phyloP scores from a whole-genome alignment of 2,329 filamentous ascomycete genomes.

The Fusarium decemcellulare region DNA sequence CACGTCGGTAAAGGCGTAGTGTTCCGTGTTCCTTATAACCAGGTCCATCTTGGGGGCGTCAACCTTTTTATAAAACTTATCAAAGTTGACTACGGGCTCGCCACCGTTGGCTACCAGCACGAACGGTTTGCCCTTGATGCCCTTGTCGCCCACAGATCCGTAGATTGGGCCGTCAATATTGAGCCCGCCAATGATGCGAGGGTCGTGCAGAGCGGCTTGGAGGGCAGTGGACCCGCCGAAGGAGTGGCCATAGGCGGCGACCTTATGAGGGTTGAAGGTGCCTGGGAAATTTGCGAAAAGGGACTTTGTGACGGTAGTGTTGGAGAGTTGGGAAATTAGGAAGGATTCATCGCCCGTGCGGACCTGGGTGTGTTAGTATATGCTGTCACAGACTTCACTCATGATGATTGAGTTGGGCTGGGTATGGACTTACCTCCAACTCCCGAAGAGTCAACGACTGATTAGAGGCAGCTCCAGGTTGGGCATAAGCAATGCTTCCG shows the following conservation, averaged over 20 bases:
- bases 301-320: conserved; percentile 21
- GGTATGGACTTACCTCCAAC: conserved; percentile 12
- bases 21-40: background rate
- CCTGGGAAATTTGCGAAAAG: conserved; percentile 24
- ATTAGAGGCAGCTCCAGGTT: background rate
- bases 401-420: background rate
- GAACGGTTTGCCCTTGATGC: conserved; percentile 42
- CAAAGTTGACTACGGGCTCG: background rate
- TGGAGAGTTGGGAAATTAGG: conserved; percentile 40
- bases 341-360: conserved; percentile 21
- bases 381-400: background rate
- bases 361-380: background rate
- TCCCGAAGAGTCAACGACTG: background rate
- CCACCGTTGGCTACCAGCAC: conserved; percentile 3
- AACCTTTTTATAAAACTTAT: conserved; percentile 20
- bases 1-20: conserved; percentile 25
- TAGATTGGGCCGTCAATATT: conserved; percentile 31
- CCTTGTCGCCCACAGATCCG: conserved; percentile 38
- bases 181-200: conserved; percentile 52
- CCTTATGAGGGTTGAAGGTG: conserved; percentile 4
- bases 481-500: conserved; percentile 45
- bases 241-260: conserved; percentile 28
- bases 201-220: conserved; percentile 48
- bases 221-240: conserved; percentile 37
- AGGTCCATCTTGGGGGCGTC: conserved; percentile 26